These are phyloP conservation scores for Phycomyces blakesleeanus DNA, from an alignment of 192 early-diverging fungal species.

Conservation along the genomic window DNA sequence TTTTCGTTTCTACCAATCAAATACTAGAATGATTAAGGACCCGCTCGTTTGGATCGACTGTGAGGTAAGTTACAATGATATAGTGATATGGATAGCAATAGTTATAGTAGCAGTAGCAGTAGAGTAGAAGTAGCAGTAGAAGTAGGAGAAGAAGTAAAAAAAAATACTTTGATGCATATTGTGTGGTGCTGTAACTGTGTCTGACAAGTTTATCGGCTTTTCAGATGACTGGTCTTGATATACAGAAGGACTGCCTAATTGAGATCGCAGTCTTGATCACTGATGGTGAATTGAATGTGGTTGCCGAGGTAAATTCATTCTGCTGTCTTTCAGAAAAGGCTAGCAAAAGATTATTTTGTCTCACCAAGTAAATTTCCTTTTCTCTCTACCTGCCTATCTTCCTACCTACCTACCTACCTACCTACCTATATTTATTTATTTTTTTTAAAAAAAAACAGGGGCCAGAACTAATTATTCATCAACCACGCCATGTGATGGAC, in stretches of 20 bases:
- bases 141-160: too few species aligned
- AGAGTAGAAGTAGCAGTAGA: too few species aligned
- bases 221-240: slow-evolving; percentile 76
- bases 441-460: slow-evolving; percentile 41
- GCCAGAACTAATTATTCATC: slow-evolving; percentile 69
- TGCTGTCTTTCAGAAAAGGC: not conserved
- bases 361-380: too few species aligned
- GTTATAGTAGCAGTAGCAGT: too few species aligned
- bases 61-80: slow-evolving; percentile 55
- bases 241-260: slow-evolving; percentile 73
- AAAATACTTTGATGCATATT: too few species aligned
- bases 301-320: slow-evolving; percentile 59
- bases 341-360: not conserved
- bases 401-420: too few species aligned
- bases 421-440: too few species aligned
- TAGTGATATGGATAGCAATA: too few species aligned
- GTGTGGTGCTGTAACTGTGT: too few species aligned
- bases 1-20: not conserved
- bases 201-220: slow-evolving; percentile 4
- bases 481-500: slow-evolving; percentile 71
- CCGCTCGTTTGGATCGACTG: slow-evolving; percentile 86
- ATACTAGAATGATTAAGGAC: slow-evolving; percentile 31
- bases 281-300: slow-evolving; percentile 78
- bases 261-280: slow-evolving; percentile 90
- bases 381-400: too few species aligned